These are phyloP conservation scores for Peniophora sp. DNA, from an alignment of 1,284 basidiomycete species.

Conservation along the genomic window DNA sequence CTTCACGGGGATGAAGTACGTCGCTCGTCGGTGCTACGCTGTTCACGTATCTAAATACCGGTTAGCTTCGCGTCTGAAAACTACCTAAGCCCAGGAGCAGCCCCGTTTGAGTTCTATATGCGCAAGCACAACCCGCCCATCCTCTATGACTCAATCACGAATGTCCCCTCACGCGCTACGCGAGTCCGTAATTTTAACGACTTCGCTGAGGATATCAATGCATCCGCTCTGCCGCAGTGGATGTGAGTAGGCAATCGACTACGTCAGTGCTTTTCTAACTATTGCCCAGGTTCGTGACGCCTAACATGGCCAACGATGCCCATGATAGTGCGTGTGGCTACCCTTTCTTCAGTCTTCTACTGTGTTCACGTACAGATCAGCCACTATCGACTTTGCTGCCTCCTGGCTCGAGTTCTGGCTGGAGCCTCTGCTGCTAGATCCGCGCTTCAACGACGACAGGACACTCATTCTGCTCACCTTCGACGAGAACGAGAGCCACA, in stretches of 20 bases:
- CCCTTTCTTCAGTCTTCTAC: too few species aligned
- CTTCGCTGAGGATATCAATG: conserved; percentile 46
- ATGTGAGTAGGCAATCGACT: too few species aligned
- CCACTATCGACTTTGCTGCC: conserved; percentile 39
- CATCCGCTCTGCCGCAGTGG: conserved; percentile 51
- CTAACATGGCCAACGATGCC: conserved; percentile 52
- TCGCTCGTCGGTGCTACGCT: not conserved
- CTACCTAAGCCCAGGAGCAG: conserved; percentile 24
- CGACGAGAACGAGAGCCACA: conserved; percentile 43
- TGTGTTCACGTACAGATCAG: too few species aligned
- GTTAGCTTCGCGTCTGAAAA: conserved; percentile 10
- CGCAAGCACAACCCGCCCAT: conserved; percentile 58
- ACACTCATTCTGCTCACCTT: conserved; percentile 54
- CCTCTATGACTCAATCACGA: conserved; percentile 42
- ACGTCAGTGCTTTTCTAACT: too few species aligned
- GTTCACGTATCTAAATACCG: not conserved
- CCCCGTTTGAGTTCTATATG: conserved; percentile 41
- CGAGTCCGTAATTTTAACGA: conserved; percentile 61
- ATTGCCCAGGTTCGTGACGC: conserved; percentile 42
- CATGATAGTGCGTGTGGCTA: conserved; percentile 35
- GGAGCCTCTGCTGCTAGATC: conserved; percentile 38
- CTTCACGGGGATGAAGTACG: not conserved
- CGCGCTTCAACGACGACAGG: conserved; percentile 38
- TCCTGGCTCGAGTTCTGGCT: conserved; percentile 50
- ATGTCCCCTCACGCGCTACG: conserved; percentile 30